Conservation (phyloP, 345 rosid genomes). For the Combretum micranthum region DNA sequence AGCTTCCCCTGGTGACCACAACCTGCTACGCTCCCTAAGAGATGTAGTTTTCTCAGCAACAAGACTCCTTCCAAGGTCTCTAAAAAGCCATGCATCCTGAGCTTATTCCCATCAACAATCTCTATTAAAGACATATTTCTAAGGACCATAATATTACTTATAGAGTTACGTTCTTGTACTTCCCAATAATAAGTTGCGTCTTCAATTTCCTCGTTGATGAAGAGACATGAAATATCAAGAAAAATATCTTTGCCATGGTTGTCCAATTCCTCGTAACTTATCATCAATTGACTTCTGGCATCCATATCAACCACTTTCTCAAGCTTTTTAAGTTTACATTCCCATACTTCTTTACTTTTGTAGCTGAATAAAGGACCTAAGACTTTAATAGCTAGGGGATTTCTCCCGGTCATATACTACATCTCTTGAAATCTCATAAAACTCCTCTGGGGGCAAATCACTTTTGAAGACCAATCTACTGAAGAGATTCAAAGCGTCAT, state of each 20-base stretch:
- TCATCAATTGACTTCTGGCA: conserved; percentile 5
- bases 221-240: conserved; percentile 25
- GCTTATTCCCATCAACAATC: neutral
- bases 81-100: conserved; percentile 14
- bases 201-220: conserved; percentile 6
- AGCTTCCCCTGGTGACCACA: conserved; percentile 21
- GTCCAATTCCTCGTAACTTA: conserved; percentile 18
- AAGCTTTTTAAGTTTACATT: neutral
- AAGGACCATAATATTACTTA: conserved; percentile 7
- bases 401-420: too few species aligned
- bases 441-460: too few species aligned
- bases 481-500: conserved; percentile 10
- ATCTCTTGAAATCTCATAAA: too few species aligned
- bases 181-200: conserved; percentile 11
- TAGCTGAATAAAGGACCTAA: neutral
- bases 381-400: neutral
- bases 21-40: conserved; percentile 16
- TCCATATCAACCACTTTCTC: conserved; percentile 11
- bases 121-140: neutral
- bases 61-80: conserved; percentile 21
- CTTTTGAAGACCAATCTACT: too few species aligned
- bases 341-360: neutral
- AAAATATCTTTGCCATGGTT: conserved; percentile 9
- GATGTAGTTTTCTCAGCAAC: conserved; percentile 4
- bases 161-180: conserved; percentile 8